Evolutionary conservation across 176 grass and related monocot species (phyloP).

Genomic region (Aegilops speltoides): DNA sequence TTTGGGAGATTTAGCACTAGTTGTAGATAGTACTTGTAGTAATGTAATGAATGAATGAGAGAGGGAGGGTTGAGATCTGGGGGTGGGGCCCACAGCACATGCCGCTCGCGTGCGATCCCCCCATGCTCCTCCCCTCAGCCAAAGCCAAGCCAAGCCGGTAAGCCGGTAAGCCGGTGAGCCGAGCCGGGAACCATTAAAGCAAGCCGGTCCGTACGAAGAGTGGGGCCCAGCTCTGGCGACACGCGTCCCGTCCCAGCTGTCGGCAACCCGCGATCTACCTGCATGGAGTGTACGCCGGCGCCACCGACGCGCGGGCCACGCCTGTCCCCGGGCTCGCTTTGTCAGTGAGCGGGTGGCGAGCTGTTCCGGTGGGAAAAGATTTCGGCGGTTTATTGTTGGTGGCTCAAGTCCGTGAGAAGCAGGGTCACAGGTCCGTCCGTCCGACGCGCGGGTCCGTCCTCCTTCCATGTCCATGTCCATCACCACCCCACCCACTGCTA

Average conservation of each 20-base stretch:
- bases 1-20: neutral
- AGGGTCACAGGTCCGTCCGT: neutral
- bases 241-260: slow-evolving; percentile 35
- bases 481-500: rapidly evolving
- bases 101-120: neutral
- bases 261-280: neutral
- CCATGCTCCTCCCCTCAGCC: neutral
- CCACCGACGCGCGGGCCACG: neutral
- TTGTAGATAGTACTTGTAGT: too few relatives aligned
- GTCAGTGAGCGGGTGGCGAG: rapidly evolving
- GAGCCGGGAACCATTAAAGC: neutral
- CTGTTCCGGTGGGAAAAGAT: neutral
- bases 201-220: neutral
- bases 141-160: neutral
- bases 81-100: neutral
- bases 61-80: neutral
- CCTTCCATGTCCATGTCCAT: too few relatives aligned
- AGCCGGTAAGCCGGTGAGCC: neutral
- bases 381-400: slow-evolving; percentile 21
- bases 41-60: neutral
- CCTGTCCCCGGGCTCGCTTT: rapidly evolving
- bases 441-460: neutral
- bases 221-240: neutral
- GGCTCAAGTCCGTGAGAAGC: slow-evolving; percentile 41
- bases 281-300: rapidly evolving